phyloP scores from a whole-genome alignment of 2,329 filamentous ascomycete species.

The Camillea tinctor region DNA sequence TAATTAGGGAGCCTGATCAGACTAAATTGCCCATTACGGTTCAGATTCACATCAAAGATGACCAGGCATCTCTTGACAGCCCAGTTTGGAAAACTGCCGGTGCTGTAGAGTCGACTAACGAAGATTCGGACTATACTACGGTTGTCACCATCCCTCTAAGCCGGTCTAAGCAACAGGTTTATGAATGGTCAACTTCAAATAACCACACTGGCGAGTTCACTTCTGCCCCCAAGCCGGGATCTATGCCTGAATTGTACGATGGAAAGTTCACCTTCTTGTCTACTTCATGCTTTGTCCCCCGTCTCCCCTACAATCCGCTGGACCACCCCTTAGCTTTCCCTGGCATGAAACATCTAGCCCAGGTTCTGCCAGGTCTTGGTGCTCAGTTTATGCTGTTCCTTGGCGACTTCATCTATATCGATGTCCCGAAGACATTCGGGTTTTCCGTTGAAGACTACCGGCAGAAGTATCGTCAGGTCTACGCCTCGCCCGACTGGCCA shows the following conservation, averaged over 20 bases:
- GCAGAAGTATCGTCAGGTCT: conserved; percentile 92
- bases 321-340: conserved; percentile 79
- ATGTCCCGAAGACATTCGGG: conserved; percentile 81
- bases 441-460: conserved; percentile 73
- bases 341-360: conserved; percentile 74
- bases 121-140: conserved; percentile 80
- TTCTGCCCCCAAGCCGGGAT: conserved; percentile 70
- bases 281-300: conserved; percentile 87
- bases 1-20: conserved; percentile 81
- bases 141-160: conserved; percentile 63
- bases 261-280: conserved; percentile 86
- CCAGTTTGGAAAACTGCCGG: conserved; percentile 67
- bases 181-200: conserved; percentile 84
- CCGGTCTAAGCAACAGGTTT: conserved; percentile 68
- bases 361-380: conserved; percentile 67
- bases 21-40: conserved; percentile 73
- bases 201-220: conserved; percentile 82
- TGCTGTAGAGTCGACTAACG: conserved; percentile 62
- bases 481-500: conserved; percentile 89
- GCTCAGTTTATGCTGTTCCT: conserved; percentile 81
- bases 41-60: conserved; percentile 59
- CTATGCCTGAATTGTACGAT: conserved; percentile 56
- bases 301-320: conserved; percentile 85
- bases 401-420: conserved; percentile 86
- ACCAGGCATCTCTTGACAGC: conserved; percentile 51